A percentile compares a stretch with the other conserved stretches of the same genome.
Conservation (phyloP, 148 eudicot species). For the Cornus suecica region DNA sequence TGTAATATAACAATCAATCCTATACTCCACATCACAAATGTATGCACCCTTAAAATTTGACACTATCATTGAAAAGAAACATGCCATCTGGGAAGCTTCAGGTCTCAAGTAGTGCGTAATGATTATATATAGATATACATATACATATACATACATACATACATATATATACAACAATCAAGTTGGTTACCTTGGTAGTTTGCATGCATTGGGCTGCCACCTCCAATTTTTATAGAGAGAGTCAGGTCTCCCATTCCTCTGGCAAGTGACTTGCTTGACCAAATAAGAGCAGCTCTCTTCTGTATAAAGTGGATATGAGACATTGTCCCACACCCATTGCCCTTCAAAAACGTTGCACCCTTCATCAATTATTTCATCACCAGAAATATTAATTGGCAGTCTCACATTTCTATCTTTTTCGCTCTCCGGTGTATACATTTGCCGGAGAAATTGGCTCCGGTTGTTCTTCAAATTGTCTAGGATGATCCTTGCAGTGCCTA, state of each 20-base stretch:
- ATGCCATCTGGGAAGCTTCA: too few species aligned
- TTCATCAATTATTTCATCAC: conserved; percentile 56
- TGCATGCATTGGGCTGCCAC: conserved; percentile 89
- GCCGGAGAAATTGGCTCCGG: conserved; percentile 28
- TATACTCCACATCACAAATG: not conserved
- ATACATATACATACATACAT: too few species aligned
- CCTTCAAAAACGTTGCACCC: conserved; percentile 79
- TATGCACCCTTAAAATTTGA: not conserved
- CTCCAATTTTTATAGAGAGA: conserved; percentile 72
- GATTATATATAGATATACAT: too few species aligned
- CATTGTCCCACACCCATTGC: conserved; percentile 77
- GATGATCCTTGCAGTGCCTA: conserved; percentile 52
- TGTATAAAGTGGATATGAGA: conserved; percentile 47
- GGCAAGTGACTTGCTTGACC: conserved; percentile 81
- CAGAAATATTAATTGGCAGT: conserved; percentile 29
- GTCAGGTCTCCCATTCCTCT: conserved; percentile 82
- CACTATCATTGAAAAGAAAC: too few species aligned
- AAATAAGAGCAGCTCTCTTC: conserved; percentile 70
- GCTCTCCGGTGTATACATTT: conserved; percentile 19
- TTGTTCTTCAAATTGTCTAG: conserved; percentile 56
- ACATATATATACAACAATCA: too few species aligned
- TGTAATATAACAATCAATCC: not conserved
- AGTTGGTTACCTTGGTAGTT: conserved; percentile 64
- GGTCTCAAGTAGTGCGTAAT: too few species aligned
- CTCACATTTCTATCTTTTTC: conserved; percentile 3